Base-by-base conservation (phyloP, 1,139 yeast species). In the Suhomyces terraborum region DNA sequence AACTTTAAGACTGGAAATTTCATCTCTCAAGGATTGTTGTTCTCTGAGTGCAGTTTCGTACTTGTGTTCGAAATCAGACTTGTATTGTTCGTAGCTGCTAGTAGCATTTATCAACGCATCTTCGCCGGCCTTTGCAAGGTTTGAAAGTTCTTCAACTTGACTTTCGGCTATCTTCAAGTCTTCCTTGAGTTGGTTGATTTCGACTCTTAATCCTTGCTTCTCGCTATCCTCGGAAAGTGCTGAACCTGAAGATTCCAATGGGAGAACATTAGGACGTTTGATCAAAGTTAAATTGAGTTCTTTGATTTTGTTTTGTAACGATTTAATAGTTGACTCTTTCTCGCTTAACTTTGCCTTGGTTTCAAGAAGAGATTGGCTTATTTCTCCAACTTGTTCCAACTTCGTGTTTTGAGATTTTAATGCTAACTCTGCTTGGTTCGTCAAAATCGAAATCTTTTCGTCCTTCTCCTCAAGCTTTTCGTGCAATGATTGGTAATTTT, bases 361-460 rank as follows among this genome's bases (percentile, higher is more conserved):
- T 4, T 65, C 63, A 41, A 82, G 57, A 17, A 77, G 66, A 5
- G 69, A 55, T 19, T 66, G 52, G 24, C 73, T 64, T 27, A 80
- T 57, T 45, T 84, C 86, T 32, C 67, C 67, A 20, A 84, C 71
- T 30, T 75, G 69, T 46, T 85, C 93, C 42, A 86, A 70, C 56
- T 83, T 82, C 14, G 77, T 69, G 54, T 84, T 88, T 53, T 81
- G 85, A 35, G 86, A 80, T 45, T 75, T 77, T 35, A 77, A 61
- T 18, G 84, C 84, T 44, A 75, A 62, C 40, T 79, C 84, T 25
- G 80, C 73, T 44, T 80, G 80, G 38, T 64, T 69, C 9, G 77
- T 54, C 34, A 73, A 59, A 17, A 74, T 68, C 29, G 66, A 66
- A 25, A 79, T 65, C 43, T 76, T 75, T 43, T 71, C 76, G 35